Base-by-base conservation (phyloP, 2,329 filamentous ascomycete species). In the Rachicladosporium sp. region DNA sequence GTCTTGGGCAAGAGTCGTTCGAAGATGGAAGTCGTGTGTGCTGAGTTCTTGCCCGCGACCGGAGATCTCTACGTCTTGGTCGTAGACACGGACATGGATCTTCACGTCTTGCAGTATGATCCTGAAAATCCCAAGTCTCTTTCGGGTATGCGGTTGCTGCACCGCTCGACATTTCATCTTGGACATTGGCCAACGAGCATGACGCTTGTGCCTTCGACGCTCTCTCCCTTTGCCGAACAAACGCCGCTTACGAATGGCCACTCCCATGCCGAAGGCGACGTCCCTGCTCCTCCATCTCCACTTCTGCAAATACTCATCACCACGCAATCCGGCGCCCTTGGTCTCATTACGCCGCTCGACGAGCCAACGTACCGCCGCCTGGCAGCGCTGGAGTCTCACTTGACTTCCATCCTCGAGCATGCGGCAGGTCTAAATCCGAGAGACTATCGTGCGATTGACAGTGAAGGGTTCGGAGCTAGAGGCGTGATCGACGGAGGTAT, bases 121-220 rank as follows among this genome's bases (percentile, higher is more conserved):
- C 91, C 91, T 1, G 89, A 96, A 56, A 88, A 96, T 56, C 89
- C 89, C 10, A 93, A 93, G 66, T 93, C 87, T 5, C 76, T 94
- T 29, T 83, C 89, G 42, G 91, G 91, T 36, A 81, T 88, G 53
- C 75, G 88, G 31, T 74, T 98, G 15, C 73, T 98, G 5, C 85
- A 89, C 60, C 79, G 84, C 43, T 85, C 83, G 38, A 84, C 86
- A 43, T 96, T 98, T 65, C 81, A 88, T 56, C 78, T 84, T 0
- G 87, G 85, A 30, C 84, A 94, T 59, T 73, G 80, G 47, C 77
- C 83, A 0, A 80, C 82, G 1, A 74, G 73, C 30, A 80, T 87
- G 50, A 77, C 80, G 12, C 74, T 95, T 36, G 71, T 96, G 29
- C 82, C 84, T 1, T 78, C 78, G 10, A 76, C 75, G 3, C 60